Evolutionary conservation across 768 basidiomycete species (phyloP), one percentile per base, ranked within the genome.

Genomic region (Crucibulum laeve): DNA sequence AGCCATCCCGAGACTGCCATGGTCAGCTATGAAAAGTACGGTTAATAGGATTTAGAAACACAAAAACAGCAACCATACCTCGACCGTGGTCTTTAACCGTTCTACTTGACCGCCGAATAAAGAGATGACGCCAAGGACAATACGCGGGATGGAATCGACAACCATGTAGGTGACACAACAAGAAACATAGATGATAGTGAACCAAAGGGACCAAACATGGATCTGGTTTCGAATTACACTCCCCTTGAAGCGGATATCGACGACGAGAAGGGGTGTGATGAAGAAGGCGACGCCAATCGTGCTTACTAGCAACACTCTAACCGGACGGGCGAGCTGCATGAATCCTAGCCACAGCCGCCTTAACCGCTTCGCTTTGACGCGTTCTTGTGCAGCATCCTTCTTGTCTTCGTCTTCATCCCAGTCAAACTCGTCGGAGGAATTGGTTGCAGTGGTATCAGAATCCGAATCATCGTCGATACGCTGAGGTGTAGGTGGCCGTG

Each of bases 1-100:
- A 89, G 59, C 84, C 86, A 88, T 21, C 70, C 68, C 8, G 77
- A 76, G 15, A 88, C 81, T 5, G 86, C 84, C 49, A 83, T 68
- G 18, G 74, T 75, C 39, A 88, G 70, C 83, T 85, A 54, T 10
- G 43, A 39, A 30, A 11, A 41, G 18, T 26, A 23, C 15, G 30
- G n/a, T 28, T 11, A 8, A 18, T 19, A 13, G 15, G 13, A 18
- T 30, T 8, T 30, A 30, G 28, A 30, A 30, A 30, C 28, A n/a
- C 8, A 30, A 8, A 8, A 8, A 8, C 10, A 30, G 19, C 5
- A 14, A 22, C 57, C 67, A 42, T 54, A 84, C 85, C 73, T 88
- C 85, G 8, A 87, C 55, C 54, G 85, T 80, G 4, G 74, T 78
- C 54, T 82, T 82, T 42, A 86, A 58, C 38, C 79, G 70, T 59